Conservation (phyloP, 1,284 basidiomycete genomes). For the Moniliophthora roreri region DNA sequence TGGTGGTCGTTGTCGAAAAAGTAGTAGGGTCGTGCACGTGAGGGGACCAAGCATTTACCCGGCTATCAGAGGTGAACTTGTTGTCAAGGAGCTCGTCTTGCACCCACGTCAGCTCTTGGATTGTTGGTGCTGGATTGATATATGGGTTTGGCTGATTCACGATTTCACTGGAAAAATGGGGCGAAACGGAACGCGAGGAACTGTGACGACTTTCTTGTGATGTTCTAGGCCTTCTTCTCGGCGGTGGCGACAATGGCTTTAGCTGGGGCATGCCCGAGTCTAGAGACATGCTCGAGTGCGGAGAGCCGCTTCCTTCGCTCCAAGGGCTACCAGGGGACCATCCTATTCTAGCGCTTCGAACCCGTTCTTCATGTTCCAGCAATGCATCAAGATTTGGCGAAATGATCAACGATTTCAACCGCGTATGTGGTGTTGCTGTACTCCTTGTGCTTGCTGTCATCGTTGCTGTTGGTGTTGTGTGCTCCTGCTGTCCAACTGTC, state of each 20-base stretch:
- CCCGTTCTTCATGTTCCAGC: slow-evolving; percentile 56
- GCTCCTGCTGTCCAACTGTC: background rate
- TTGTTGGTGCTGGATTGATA: slow-evolving; percentile 46
- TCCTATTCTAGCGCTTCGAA: slow-evolving; percentile 16
- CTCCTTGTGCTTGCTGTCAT: background rate
- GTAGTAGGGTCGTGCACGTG: background rate
- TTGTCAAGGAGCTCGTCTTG: slow-evolving; percentile 11
- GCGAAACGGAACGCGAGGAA: slow-evolving; percentile 6
- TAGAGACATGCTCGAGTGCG: slow-evolving; percentile 3
- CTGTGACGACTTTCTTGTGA: slow-evolving; percentile 9
- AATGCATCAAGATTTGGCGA: slow-evolving; percentile 63
- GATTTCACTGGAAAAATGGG: background rate
- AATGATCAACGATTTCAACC: slow-evolving; percentile 40
- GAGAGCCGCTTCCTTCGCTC: slow-evolving; percentile 9
- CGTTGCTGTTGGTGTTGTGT: background rate
- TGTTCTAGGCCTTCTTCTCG: slow-evolving; percentile 31
- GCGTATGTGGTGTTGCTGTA: background rate
- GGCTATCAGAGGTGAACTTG: slow-evolving; percentile 1
- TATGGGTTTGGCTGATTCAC: slow-evolving; percentile 38
- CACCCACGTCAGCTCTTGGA: slow-evolving; percentile 23
- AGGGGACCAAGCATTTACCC: background rate
- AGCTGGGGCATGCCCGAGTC: slow-evolving; percentile 1
- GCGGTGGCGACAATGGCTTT: slow-evolving; percentile 35
- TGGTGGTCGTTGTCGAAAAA: slow-evolving; percentile 9
- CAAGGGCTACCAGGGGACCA: background rate